Evolutionary conservation across 2,329 filamentous ascomycete species (phyloP).

Genomic region (Fonsecaea monophora): DNA sequence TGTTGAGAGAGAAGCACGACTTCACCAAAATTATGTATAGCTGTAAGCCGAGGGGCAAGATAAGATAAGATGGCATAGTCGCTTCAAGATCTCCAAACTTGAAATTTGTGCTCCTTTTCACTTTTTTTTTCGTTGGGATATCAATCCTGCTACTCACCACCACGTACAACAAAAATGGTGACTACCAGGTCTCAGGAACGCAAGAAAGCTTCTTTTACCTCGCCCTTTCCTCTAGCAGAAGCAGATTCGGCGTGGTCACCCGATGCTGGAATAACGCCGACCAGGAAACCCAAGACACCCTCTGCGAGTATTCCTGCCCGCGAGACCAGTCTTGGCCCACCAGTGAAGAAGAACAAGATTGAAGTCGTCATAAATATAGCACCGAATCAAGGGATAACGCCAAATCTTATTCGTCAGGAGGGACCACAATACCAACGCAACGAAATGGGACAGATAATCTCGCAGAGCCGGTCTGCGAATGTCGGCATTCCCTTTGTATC

Average conservation of each 20-base stretch:
- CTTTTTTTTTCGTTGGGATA: neutral
- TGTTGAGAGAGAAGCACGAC: neutral
- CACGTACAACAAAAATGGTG: slow-evolving; percentile 20
- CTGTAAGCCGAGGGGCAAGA: neutral
- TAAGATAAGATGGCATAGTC: neutral
- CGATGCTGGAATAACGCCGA: neutral
- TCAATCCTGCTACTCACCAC: neutral
- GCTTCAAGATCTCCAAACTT: neutral
- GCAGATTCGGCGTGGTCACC: neutral
- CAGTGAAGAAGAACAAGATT: neutral
- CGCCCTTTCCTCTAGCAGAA: neutral
- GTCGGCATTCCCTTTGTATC: neutral
- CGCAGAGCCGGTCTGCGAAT: neutral
- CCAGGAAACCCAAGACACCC: neutral
- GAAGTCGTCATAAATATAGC: neutral
- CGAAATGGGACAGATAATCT: neutral
- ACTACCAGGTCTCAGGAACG: slow-evolving; percentile 26
- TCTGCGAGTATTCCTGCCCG: neutral
- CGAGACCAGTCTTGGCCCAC: neutral
- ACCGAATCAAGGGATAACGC: neutral
- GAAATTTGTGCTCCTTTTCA: neutral
- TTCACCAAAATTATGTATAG: neutral
- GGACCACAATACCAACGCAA: neutral
- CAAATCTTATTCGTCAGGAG: neutral
- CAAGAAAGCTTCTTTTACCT: neutral